Evolutionary conservation across 495 filamentous ascomycete genomes (phyloP).

Genomic region (Aspergillus heteromorphus): DNA sequence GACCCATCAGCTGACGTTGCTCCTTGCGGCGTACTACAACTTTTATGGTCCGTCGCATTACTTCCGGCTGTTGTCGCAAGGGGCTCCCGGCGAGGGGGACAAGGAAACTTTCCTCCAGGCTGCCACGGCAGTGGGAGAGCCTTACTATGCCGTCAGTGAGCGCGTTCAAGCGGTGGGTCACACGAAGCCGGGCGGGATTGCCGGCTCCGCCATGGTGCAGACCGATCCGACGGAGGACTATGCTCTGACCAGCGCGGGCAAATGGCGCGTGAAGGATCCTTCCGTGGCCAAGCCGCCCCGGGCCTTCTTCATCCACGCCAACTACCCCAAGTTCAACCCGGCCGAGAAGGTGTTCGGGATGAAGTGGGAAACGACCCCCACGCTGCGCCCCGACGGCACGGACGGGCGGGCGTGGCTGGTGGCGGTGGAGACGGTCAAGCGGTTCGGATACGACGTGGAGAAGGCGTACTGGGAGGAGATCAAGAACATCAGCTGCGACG

Average conservation of each 20-base stretch:
- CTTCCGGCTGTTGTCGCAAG: slow-evolving; percentile 53
- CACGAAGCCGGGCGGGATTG: slow-evolving; percentile 21
- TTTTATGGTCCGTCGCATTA: slow-evolving; percentile 54
- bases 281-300: slow-evolving; percentile 25
- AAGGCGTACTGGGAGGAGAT: slow-evolving; percentile 49
- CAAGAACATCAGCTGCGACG: slow-evolving; percentile 43
- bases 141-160: slow-evolving; percentile 48
- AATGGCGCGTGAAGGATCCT: slow-evolving; percentile 36
- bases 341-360: slow-evolving; percentile 37
- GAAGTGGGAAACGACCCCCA: slow-evolving; percentile 37
- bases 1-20: slow-evolving; percentile 44
- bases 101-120: slow-evolving; percentile 61
- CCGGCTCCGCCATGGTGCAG: slow-evolving; percentile 41
- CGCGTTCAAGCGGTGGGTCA: slow-evolving; percentile 39
- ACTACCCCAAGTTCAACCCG: slow-evolving; percentile 52
- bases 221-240: slow-evolving; percentile 43
- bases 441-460: slow-evolving; percentile 50
- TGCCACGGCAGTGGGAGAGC: slow-evolving; percentile 41
- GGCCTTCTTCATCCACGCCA: slow-evolving; percentile 51
- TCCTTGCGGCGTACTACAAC: slow-evolving; percentile 61
- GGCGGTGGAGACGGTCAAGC: slow-evolving; percentile 28
- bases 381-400: slow-evolving; percentile 31
- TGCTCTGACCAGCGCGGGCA: slow-evolving; percentile 28
- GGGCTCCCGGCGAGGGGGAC: slow-evolving; percentile 54
- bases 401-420: slow-evolving; percentile 39